phyloP scores from a whole-genome alignment of 805 yeast genomes.

The Yarrowia hollandica region DNA sequence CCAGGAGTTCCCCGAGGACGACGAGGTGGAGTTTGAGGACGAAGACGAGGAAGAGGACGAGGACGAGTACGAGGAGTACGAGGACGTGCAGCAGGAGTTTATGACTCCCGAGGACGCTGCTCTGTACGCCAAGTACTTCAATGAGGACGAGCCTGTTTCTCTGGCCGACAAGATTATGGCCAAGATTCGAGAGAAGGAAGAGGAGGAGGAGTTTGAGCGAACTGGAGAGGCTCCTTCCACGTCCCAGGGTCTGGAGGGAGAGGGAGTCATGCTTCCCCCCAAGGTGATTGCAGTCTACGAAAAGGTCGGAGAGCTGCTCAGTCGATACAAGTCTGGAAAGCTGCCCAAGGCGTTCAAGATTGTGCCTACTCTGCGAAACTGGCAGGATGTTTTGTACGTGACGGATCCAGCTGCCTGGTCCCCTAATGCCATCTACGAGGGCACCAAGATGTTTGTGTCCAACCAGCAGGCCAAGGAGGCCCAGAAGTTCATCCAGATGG shows the following conservation, averaged over 20 bases:
- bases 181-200: conserved; percentile 74
- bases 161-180: conserved; percentile 94
- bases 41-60: conserved; percentile 50
- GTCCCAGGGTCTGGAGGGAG: conserved; percentile 44
- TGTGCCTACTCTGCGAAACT: conserved; percentile 84
- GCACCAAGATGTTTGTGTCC: conserved; percentile 86
- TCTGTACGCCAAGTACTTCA: conserved; percentile 68
- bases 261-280: conserved; percentile 86
- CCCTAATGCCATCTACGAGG: conserved; percentile 91
- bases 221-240: conserved; percentile 33
- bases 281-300: conserved; percentile 94
- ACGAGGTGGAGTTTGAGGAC: conserved; percentile 45
- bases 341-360: conserved; percentile 96
- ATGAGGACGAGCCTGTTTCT: conserved; percentile 37
- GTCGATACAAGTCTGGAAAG: conserved; percentile 92
- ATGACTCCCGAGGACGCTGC: conserved; percentile 78
- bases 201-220: conserved; percentile 36
- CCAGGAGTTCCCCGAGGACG: conserved; percentile 52
- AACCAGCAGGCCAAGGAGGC: conserved; percentile 85
- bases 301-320: conserved; percentile 81
- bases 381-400: conserved; percentile 93
- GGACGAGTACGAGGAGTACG: conserved; percentile 46
- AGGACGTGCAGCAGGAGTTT: conserved; percentile 58
- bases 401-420: conserved; percentile 95
- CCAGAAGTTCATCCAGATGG: conserved; percentile 67